Percentiles rank a stretch among this genome's conserved stretches.
Conservation (phyloP, 768 basidiomycete species). For the Panaeolus cyanescens region DNA sequence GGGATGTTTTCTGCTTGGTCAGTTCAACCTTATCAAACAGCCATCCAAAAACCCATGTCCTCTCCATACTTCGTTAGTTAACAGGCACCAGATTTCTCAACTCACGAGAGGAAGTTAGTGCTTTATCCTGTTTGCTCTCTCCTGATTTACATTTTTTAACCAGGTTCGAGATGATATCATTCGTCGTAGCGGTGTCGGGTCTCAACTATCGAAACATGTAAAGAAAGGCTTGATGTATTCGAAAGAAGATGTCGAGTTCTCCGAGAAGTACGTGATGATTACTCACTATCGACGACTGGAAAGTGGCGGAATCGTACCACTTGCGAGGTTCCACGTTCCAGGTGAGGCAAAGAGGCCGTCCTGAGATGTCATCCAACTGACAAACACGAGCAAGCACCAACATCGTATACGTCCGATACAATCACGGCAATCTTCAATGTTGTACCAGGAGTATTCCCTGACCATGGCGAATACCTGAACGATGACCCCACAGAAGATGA, state of each 20-base stretch:
- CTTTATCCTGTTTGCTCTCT: no score
- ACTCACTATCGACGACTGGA: neutral
- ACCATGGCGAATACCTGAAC: neutral
- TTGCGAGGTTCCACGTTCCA: neutral
- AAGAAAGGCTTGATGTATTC: neutral
- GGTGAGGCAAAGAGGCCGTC: neutral
- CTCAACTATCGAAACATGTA: neutral
- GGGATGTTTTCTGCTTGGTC: neutral
- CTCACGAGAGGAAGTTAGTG: neutral
- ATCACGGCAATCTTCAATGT: neutral
- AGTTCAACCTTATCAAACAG: no score
- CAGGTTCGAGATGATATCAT: neutral
- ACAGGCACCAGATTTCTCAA: neutral
- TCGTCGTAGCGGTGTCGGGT: neutral
- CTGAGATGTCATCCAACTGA: neutral
- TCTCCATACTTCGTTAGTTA: neutral
- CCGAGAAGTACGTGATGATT: neutral
- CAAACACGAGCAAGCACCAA: neutral
- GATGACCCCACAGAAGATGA: neutral
- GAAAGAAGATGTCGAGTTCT: neutral
- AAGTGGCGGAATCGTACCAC: neutral
- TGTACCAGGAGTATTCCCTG: neutral
- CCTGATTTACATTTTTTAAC: neutral
- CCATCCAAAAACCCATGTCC: no score
- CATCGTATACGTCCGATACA: neutral